Evolutionary conservation across 2,329 filamentous ascomycete species (phyloP).

Genomic region (Cucurbitaria berberidis): DNA sequence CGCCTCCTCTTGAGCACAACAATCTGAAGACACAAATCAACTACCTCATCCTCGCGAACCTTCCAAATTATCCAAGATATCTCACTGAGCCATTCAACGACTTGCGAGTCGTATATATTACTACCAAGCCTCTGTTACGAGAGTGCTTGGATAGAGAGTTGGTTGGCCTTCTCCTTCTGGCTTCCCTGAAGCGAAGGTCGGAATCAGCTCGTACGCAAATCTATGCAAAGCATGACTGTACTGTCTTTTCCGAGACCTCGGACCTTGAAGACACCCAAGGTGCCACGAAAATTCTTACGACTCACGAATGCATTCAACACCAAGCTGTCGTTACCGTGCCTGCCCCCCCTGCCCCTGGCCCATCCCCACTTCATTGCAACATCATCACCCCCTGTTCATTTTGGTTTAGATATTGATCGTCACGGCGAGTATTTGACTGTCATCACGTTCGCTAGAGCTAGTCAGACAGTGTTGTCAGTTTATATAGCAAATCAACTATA

Average conservation of each 20-base stretch:
- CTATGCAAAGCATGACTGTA: neutral
- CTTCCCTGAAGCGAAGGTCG: neutral
- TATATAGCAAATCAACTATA: neutral
- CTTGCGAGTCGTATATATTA: neutral
- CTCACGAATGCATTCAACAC: neutral
- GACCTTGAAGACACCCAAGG: neutral
- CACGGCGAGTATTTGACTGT: neutral
- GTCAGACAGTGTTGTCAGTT: no score
- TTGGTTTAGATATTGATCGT: neutral
- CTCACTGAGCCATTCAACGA: slow-evolving; percentile 38
- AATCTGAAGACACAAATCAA: neutral
- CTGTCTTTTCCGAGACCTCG: neutral
- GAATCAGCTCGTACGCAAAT: neutral
- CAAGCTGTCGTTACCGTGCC: neutral
- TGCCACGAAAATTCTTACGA: neutral
- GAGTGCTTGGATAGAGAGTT: neutral
- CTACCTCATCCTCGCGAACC: neutral
- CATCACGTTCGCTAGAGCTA: neutral
- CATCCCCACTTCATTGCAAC: neutral
- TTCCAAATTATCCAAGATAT: neutral
- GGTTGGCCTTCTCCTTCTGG: neutral
- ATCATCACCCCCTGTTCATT: neutral
- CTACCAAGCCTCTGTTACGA: neutral
- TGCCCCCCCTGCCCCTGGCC: no score
- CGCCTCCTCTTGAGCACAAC: neutral